Conservation (phyloP, 2,329 filamentous ascomycete species). For the Pseudogymnoascus sp. region DNA sequence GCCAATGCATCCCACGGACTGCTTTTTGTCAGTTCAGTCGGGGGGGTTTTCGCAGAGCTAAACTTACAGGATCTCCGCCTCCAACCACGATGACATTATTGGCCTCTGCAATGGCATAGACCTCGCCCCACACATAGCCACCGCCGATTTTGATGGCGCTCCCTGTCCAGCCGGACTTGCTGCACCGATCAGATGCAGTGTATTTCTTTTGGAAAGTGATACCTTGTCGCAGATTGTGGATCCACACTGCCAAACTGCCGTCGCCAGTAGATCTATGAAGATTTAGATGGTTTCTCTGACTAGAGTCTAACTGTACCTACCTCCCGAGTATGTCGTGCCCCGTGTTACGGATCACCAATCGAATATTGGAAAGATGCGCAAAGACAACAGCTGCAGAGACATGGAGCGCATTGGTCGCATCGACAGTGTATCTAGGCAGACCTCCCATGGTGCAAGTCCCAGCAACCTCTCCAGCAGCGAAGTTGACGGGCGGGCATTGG, state of each 20-base stretch:
- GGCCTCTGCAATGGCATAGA: slow-evolving; percentile 27
- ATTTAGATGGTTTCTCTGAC: not conserved
- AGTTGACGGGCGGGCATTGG: slow-evolving; percentile 33
- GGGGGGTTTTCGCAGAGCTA: slow-evolving; percentile 16
- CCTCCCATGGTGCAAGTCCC: slow-evolving; percentile 31
- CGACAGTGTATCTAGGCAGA: slow-evolving; percentile 33
- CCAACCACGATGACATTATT: slow-evolving; percentile 31
- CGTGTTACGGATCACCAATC: slow-evolving; percentile 37
- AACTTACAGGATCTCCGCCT: slow-evolving; percentile 25
- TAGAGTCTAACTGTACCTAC: not conserved
- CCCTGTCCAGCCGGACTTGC: slow-evolving; percentile 26
- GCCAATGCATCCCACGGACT: slow-evolving; percentile 27
- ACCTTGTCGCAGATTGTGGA: slow-evolving; percentile 36
- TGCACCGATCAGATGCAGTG: slow-evolving; percentile 19
- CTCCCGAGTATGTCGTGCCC: slow-evolving; percentile 40
- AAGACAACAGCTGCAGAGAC: slow-evolving; percentile 36
- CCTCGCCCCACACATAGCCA: slow-evolving; percentile 30
- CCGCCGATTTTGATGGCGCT: slow-evolving; percentile 31
- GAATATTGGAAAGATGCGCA: slow-evolving; percentile 37
- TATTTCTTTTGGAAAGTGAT: slow-evolving; percentile 20
- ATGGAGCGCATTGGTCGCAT: slow-evolving; percentile 31
- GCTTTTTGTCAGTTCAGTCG: slow-evolving; percentile 24
- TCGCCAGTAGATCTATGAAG: slow-evolving; percentile 23
- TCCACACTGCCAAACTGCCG: slow-evolving; percentile 37
- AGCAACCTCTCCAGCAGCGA: slow-evolving; percentile 17